A percentile compares a stretch with the other conserved stretches of the same genome.
phyloP scores from a whole-genome alignment of 768 basidiomycete genomes.

The Trametes gibbosa region DNA sequence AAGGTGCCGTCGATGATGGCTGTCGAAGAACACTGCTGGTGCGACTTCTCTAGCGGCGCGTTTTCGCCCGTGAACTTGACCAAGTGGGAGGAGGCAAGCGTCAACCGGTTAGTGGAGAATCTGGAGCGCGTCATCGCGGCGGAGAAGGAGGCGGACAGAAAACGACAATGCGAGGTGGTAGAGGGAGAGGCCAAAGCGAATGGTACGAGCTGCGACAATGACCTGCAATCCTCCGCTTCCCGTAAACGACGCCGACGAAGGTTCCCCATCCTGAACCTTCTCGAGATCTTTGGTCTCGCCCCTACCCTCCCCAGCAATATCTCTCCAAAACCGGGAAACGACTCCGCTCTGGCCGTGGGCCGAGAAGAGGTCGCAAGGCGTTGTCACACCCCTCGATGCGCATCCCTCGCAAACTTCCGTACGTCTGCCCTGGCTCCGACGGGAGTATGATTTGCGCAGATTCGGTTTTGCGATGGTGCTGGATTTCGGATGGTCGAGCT shows the following conservation, averaged over 20 bases:
- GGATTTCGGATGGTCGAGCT: slow-evolving; percentile 67
- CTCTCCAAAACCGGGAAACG: not conserved
- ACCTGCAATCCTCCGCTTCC: not conserved
- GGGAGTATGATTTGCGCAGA: slow-evolving; percentile 68
- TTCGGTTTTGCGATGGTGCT: slow-evolving; percentile 72
- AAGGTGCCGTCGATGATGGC: slow-evolving; percentile 57
- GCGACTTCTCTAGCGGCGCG: slow-evolving; percentile 65
- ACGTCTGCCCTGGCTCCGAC: slow-evolving; percentile 30
- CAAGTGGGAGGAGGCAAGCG: slow-evolving; percentile 69
- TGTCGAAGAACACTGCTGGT: slow-evolving; percentile 82
- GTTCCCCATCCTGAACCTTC: not conserved
- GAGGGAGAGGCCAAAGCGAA: not conserved
- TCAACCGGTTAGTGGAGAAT: slow-evolving; percentile 42
- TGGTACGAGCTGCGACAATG: slow-evolving; percentile 1
- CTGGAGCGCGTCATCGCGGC: slow-evolving; percentile 33
- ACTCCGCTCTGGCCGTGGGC: not conserved
- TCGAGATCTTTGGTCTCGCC: not conserved
- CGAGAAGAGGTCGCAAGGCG: not conserved
- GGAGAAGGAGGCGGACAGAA: slow-evolving; percentile 2
- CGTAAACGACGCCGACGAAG: not conserved
- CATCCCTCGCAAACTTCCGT: not conserved
- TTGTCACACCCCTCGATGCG: not conserved
- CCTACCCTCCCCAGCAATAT: not conserved
- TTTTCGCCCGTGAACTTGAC: slow-evolving; percentile 79
- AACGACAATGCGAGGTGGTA: slow-evolving; percentile 3